A percentile compares a stretch with the other conserved stretches of the same genome.
phyloP scores from a whole-genome alignment of 345 rosid species.

The Lenwebbia sp. region DNA sequence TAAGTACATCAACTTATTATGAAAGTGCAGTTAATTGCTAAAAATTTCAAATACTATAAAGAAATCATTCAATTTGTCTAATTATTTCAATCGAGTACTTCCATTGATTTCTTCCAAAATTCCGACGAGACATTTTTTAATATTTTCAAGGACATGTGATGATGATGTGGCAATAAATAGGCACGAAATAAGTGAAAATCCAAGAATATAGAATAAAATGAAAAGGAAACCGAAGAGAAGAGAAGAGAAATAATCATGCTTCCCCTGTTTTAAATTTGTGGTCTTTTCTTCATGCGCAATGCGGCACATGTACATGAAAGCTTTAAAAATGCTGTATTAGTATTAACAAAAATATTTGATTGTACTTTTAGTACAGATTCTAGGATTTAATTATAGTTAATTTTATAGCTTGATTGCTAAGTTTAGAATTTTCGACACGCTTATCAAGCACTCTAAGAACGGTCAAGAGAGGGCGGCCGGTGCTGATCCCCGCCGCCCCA shows the following conservation, averaged over 20 bases:
- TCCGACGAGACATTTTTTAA: background rate
- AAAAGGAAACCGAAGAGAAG: background rate
- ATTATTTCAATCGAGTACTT: background rate
- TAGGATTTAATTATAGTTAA: background rate
- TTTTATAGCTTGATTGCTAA: background rate
- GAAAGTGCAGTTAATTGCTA: background rate
- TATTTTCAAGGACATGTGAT: background rate
- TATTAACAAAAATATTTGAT: background rate
- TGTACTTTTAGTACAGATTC: background rate
- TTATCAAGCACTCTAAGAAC: too few relatives aligned
- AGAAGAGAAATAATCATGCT: background rate
- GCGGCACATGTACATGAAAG: background rate
- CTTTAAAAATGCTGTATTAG: background rate
- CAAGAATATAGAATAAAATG: background rate
- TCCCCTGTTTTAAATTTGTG: background rate
- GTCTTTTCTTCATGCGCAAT: background rate
- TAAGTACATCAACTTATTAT: background rate
- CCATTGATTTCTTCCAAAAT: background rate
- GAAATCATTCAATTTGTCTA: background rate
- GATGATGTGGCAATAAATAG: background rate
- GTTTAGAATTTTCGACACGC: background rate
- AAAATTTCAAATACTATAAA: background rate
- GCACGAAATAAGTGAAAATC: background rate
- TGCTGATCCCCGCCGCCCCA: too few relatives aligned
- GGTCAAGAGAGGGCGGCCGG: too few relatives aligned